Evolutionary conservation across 257 asterid genomes (phyloP).

Genomic region (Nicotiana otophora): DNA sequence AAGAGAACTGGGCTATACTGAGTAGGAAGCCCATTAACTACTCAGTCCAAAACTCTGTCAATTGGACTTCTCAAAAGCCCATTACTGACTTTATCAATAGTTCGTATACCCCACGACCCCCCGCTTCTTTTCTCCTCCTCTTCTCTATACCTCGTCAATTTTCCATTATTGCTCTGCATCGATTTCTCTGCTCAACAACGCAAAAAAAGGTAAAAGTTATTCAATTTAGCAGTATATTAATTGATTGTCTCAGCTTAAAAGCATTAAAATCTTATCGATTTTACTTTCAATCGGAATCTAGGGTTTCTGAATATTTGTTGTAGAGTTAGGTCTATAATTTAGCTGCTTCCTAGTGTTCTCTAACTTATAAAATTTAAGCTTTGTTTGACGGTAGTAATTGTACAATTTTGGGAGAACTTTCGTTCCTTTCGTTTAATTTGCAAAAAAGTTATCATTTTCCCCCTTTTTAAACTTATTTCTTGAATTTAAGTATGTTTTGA

Average conservation of each 20-base stretch:
- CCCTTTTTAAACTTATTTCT: neutral
- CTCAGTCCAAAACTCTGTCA: neutral
- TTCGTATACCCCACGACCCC: neutral
- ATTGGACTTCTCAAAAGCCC: neutral
- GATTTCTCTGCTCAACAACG: neutral
- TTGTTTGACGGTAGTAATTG: neutral
- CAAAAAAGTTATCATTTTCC: neutral
- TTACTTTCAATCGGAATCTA: neutral
- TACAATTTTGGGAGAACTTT: neutral
- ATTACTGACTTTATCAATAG: neutral
- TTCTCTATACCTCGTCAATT: neutral
- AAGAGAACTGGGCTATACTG: neutral
- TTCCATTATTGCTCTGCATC: neutral
- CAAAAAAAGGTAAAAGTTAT: neutral
- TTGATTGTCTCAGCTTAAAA: neutral
- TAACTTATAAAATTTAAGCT: neutral
- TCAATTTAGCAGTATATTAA: neutral
- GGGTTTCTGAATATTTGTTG: neutral
- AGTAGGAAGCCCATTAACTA: neutral
- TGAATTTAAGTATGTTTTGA: neutral
- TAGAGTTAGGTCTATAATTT: neutral
- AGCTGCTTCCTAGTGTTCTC: neutral
- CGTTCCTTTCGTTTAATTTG: neutral
- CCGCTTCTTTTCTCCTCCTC: neutral
- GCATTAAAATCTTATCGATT: neutral